Percentiles rank a stretch among this genome's conserved stretches.
Conservation (phyloP, 768 basidiomycete species). For the Asterophora parasitica region DNA sequence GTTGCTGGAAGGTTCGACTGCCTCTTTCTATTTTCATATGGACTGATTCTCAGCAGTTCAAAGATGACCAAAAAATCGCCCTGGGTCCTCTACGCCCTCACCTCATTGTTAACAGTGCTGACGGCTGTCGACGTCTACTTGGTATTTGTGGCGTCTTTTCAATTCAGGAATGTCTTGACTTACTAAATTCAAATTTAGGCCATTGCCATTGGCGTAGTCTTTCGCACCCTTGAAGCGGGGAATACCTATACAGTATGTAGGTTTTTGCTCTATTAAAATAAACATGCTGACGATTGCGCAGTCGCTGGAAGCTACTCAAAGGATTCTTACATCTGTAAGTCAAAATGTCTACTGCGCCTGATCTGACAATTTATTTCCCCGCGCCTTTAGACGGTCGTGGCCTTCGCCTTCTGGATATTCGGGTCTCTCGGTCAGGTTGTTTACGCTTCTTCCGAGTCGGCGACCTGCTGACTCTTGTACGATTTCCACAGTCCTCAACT, state of each 20-base stretch:
- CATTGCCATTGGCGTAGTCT: conserved; percentile 26
- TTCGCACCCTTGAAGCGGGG: conserved; percentile 14
- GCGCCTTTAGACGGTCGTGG: conserved; percentile 30
- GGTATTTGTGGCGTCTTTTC: conserved; percentile 17
- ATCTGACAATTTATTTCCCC: neutral
- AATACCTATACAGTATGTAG: conserved; percentile 23
- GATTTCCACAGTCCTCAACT: conserved; percentile 35
- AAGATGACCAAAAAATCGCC: conserved; percentile 37
- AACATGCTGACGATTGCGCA: conserved; percentile 4
- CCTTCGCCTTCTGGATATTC: conserved; percentile 44
- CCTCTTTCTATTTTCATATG: neutral
- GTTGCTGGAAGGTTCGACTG: conserved; percentile 45
- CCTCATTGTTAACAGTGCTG: conserved; percentile 26
- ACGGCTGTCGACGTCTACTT: conserved; percentile 37
- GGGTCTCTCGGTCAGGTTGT: conserved; percentile 32
- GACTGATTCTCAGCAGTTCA: neutral
- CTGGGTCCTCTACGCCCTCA: conserved; percentile 33
- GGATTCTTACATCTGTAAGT: conserved; percentile 26
- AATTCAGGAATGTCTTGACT: neutral
- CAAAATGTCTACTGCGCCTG: neutral
- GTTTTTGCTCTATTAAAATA: neutral
- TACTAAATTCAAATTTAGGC: conserved; percentile 14
- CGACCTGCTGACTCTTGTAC: neutral
- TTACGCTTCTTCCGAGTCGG: neutral
- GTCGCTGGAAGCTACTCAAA: conserved; percentile 23